Evolutionary conservation across 2,329 filamentous ascomycete species (phyloP), one percentile per base, ranked within the genome.

Genomic region (Monosporascus ibericus): DNA sequence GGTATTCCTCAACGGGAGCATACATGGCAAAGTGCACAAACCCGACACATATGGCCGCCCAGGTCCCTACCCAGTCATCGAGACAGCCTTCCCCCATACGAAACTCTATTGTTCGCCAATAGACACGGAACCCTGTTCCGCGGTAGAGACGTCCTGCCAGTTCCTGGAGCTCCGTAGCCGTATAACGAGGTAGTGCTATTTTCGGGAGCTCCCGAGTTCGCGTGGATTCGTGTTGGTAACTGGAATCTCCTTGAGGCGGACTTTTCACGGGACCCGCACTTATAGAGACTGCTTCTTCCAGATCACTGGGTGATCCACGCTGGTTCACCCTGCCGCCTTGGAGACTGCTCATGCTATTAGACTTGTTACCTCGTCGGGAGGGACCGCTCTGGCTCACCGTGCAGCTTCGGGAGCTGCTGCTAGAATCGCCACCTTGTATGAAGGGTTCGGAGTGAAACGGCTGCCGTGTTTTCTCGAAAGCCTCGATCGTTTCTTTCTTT

Each of bases 391-490:
- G n/a, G 39, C 39, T 20, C n/a, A 42, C 11, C 39, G 9, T 20
- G 18, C 20, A 5, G n/a, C 18, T 20, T 42, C 14, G 30, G 30
- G 30, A 14, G 14, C 30, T 34, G 30, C 11, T 34, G 30, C 4
- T 34, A 34, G 30, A 34, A 34, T 34, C 30, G 9, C 5, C 30
- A 5, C 30, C 5, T 11, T 34, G 30, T 34, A 37, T 36, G 37
- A 59, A 62, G 2, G 60, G 60, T 9, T 60, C 53, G 34, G 49
- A 61, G 36, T 56, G 48, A 5, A 55, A 58, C 0, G 42, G 51
- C 17, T 54, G 1, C 2, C 59, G 50, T 8, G 59, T 60, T 6
- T 27, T n/a, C 30, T 56, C 25, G 30, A 58, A 63, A 2, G 52
- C 56, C 5, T 25, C 5, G 2, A 56, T 37, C 1, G 47, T 11